Conservation (phyloP, 2,329 filamentous ascomycete species). For the Colletotrichum cordylinicola region DNA sequence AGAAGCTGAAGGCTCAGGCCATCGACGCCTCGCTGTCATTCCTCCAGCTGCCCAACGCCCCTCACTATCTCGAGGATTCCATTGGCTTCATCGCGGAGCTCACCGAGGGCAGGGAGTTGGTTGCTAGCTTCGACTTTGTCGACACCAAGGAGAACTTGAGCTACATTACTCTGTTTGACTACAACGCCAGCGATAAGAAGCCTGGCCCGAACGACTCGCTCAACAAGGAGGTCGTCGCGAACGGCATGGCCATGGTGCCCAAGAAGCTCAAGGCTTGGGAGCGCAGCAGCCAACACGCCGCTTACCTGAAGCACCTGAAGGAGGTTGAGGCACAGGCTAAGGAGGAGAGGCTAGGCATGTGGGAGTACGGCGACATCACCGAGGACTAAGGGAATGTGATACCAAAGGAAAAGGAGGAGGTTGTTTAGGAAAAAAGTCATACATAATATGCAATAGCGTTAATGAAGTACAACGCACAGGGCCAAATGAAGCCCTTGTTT, state of each 20-base stretch:
- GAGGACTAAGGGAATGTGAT: constrained; percentile 68
- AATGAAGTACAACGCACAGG: constrained; percentile 3
- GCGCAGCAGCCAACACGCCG: constrained; percentile 69
- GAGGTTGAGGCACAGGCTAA: constrained; percentile 82
- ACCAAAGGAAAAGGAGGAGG: not conserved
- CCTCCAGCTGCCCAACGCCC: constrained; percentile 81
- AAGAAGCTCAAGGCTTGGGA: constrained; percentile 94
- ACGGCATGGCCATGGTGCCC: constrained; percentile 89
- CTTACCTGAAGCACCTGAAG: constrained; percentile 74
- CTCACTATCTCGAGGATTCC: constrained; percentile 85
- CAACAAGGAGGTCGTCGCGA: constrained; percentile 85
- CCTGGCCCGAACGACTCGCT: constrained; percentile 75
- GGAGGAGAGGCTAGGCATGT: constrained; percentile 82
- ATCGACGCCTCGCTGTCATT: constrained; percentile 87
- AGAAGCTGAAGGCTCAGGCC: constrained; percentile 88
- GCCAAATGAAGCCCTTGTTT: not conserved
- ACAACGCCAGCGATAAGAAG: constrained; percentile 62
- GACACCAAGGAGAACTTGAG: constrained; percentile 80
- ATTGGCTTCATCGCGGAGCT: constrained; percentile 76
- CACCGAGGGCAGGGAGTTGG: constrained; percentile 77
- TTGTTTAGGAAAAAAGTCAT: not conserved
- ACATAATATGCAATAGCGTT: constrained; percentile 16
- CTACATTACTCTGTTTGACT: constrained; percentile 89
- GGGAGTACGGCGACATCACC: constrained; percentile 97
- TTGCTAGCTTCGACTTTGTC: constrained; percentile 89